A percentile compares a stretch with the other conserved stretches of the same genome.
Conservation (phyloP, 176 grass and related monocot genomes). For the Musa acuminata region DNA sequence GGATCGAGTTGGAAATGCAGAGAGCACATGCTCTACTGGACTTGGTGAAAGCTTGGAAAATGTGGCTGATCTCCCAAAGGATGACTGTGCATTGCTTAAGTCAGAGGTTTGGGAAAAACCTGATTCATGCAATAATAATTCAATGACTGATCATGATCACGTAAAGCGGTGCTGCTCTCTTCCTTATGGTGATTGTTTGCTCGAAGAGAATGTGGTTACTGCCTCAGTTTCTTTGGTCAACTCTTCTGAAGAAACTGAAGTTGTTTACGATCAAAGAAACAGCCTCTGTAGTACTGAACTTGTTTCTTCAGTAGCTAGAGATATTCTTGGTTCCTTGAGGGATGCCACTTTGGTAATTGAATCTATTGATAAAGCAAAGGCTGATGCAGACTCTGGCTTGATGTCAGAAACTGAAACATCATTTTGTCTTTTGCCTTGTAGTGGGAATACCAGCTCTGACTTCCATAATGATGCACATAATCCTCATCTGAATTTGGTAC, state of each 20-base stretch:
- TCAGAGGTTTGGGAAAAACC: constrained; percentile 21
- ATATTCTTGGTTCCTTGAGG: constrained; percentile 1
- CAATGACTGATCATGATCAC: neutral
- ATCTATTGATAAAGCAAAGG: constrained; percentile 25
- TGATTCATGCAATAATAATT: constrained; percentile 18
- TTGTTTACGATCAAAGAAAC: constrained; percentile 24
- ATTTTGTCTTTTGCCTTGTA: constrained; percentile 19
- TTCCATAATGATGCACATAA: constrained; percentile 22
- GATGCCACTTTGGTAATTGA: constrained; percentile 18
- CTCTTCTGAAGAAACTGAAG: constrained; percentile 27
- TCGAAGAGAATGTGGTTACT: constrained; percentile 17
- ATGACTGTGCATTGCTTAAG: constrained; percentile 6
- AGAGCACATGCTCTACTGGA: constrained; percentile 17
- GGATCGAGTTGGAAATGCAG: neutral
- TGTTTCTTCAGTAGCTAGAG: constrained; percentile 25
- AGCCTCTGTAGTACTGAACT: constrained; percentile 20
- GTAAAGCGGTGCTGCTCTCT: constrained; percentile 4
- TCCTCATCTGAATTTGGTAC: constrained; percentile 20
- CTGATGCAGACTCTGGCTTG: constrained; percentile 1
- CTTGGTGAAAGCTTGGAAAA: constrained; percentile 18
- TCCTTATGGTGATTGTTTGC: constrained; percentile 8
- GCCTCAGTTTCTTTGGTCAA: constrained; percentile 10
- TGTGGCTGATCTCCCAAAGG: constrained; percentile 15
- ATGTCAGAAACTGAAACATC: neutral
- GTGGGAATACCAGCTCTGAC: constrained; percentile 11